Conservation (phyloP, 257 asterid species). For the Fraxinus anomala region DNA sequence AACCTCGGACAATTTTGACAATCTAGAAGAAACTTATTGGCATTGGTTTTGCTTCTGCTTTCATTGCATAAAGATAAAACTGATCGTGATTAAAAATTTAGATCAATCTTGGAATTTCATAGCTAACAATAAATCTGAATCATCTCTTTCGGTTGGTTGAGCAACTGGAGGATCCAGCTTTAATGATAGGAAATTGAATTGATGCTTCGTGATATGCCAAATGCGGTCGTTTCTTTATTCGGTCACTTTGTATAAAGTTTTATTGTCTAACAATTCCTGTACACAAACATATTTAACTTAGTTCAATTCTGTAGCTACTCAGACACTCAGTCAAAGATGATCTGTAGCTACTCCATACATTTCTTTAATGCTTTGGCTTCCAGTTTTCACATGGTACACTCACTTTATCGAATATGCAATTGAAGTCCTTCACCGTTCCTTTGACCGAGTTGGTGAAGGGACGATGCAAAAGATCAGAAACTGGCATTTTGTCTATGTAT, state of each 20-base stretch:
- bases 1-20: too few relatives aligned
- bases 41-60: too few relatives aligned
- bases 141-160: too few relatives aligned
- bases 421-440: neutral
- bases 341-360: neutral
- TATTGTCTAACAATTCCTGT: neutral
- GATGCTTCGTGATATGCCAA: slow-evolving; percentile 71
- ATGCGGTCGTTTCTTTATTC: slow-evolving; percentile 4
- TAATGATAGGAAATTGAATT: slow-evolving; percentile 72
- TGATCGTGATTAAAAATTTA: too few relatives aligned
- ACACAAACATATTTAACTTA: neutral
- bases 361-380: neutral
- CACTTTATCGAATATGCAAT: neutral
- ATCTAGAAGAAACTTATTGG: too few relatives aligned
- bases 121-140: too few relatives aligned
- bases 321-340: slow-evolving; percentile 71
- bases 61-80: too few relatives aligned
- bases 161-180: too few relatives aligned
- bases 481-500: neutral
- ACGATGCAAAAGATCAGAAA: neutral
- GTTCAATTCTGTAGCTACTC: slow-evolving; percentile 2
- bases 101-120: too few relatives aligned
- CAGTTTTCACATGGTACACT: neutral
- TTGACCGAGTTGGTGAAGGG: neutral
- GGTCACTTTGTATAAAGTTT: neutral